Conservation (phyloP, 2,329 filamentous ascomycete species). For the Macrophomina tecta region DNA sequence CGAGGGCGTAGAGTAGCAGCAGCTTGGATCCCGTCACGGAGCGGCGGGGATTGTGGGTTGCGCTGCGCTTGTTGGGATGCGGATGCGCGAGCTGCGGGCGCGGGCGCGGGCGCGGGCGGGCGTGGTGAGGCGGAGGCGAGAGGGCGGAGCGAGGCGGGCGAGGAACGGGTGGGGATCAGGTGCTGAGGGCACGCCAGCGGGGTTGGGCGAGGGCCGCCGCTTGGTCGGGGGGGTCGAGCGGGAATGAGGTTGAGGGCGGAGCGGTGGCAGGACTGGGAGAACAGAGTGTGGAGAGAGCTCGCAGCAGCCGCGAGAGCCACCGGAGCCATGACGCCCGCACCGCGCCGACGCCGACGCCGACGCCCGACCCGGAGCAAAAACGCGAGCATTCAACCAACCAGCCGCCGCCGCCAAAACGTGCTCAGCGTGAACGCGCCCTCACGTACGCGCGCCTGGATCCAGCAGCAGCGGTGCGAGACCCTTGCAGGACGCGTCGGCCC, state of each 20-base stretch:
- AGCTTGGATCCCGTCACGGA: constrained; percentile 16
- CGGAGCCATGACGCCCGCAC: constrained; percentile 5
- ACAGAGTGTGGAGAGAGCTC: constrained; percentile 26
- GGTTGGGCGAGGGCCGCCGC: constrained; percentile 22
- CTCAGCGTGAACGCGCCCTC: constrained; percentile 23
- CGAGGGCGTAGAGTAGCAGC: constrained; percentile 19
- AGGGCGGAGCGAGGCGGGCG: not conserved
- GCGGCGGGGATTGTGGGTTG: constrained; percentile 17
- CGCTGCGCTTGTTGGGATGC: constrained; percentile 3
- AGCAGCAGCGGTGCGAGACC: constrained; percentile 9
- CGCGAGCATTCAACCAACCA: not conserved
- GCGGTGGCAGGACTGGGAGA: constrained; percentile 16
- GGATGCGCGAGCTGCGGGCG: not conserved
- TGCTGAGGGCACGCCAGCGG: constrained; percentile 15
- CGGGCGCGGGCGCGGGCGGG: constrained; percentile 4
- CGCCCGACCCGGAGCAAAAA: constrained; percentile 20
- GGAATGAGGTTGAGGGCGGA: constrained; percentile 7
- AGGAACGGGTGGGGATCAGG: not conserved
- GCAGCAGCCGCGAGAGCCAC: not conserved
- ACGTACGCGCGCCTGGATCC: not conserved
- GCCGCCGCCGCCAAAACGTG: not conserved
- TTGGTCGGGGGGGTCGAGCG: not conserved
- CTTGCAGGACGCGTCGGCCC: constrained; percentile 14
- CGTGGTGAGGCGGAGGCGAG: not conserved
- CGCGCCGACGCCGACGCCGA: not conserved